These are phyloP conservation scores for Spergularia azorica DNA, from an alignment of 179 eudicot genomes.

Conservation along the genomic window DNA sequence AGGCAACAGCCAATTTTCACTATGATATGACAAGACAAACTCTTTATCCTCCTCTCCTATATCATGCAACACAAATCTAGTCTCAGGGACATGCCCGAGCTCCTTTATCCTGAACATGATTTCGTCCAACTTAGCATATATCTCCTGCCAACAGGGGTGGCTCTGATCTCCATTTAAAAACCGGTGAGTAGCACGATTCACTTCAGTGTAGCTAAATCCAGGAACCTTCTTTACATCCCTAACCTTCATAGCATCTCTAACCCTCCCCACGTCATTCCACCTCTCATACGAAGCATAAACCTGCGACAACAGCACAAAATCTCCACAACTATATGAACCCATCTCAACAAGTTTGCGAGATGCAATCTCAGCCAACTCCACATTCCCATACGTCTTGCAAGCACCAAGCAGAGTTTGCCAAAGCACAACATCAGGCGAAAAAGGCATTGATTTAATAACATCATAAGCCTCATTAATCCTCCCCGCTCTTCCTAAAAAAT, in stretches of 20 bases:
- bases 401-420: constrained; percentile 92
- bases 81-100: constrained; percentile 70
- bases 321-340: constrained; percentile 76
- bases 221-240: constrained; percentile 71
- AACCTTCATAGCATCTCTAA: constrained; percentile 65
- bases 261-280: constrained; percentile 77
- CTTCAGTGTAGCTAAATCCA: constrained; percentile 81
- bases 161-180: constrained; percentile 67
- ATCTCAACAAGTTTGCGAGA: constrained; percentile 72
- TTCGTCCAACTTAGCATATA: constrained; percentile 73
- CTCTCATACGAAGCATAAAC: constrained; percentile 64
- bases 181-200: constrained; percentile 53
- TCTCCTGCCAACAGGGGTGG: constrained; percentile 54
- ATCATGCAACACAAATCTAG: constrained; percentile 74
- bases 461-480: constrained; percentile 64
- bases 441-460: constrained; percentile 61
- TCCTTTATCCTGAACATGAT: constrained; percentile 53
- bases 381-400: constrained; percentile 65
- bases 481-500: constrained; percentile 81
- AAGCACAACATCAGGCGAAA: constrained; percentile 63
- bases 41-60: constrained; percentile 90
- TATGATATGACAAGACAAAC: constrained; percentile 63
- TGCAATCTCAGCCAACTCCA: constrained; percentile 70
- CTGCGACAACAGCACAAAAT: constrained; percentile 73
- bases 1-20: constrained; percentile 89